These are phyloP conservation scores for Neocatenulostroma microsporum DNA, from an alignment of 2,329 filamentous ascomycete species.

Conservation along the genomic window DNA sequence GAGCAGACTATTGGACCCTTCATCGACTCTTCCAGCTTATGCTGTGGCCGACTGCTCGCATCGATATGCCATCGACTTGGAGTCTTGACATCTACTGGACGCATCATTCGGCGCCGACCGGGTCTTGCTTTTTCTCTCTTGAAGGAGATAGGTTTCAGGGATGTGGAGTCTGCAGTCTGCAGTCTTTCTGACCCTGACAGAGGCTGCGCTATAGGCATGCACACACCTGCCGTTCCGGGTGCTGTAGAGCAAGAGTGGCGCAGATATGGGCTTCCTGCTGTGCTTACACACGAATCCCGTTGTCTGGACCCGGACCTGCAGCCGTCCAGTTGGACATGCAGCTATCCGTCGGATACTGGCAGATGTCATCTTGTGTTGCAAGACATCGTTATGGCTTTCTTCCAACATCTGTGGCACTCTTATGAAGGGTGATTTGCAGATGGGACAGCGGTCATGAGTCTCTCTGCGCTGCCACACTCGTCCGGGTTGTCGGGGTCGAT, in stretches of 20 bases:
- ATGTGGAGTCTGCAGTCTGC: slow-evolving; percentile 3
- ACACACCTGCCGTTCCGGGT: slow-evolving; percentile 9
- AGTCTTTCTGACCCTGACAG: slow-evolving; percentile 10
- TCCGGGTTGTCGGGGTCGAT: slow-evolving; percentile 1
- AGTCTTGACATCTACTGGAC: slow-evolving; percentile 13
- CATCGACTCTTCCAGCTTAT: slow-evolving; percentile 10
- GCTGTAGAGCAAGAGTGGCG: slow-evolving; percentile 11
- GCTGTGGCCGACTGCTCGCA: slow-evolving; percentile 11
- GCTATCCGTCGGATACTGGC: slow-evolving; percentile 11
- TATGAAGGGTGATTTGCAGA: not conserved
- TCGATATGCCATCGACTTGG: slow-evolving; percentile 4
- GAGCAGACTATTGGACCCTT: slow-evolving; percentile 20
- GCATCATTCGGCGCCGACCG: not conserved
- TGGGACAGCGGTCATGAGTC: not conserved
- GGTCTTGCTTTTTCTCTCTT: slow-evolving; percentile 7
- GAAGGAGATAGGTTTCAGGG: slow-evolving; percentile 8
- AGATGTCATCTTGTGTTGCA: slow-evolving; percentile 11
- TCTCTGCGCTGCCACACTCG: slow-evolving; percentile 1
- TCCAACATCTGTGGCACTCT: no score
- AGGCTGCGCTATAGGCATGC: slow-evolving; percentile 15
- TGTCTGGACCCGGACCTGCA: slow-evolving; percentile 13
- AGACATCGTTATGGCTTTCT: not conserved
- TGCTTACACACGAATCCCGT: slow-evolving; percentile 6
- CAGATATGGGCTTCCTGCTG: slow-evolving; percentile 10
- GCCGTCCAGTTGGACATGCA: slow-evolving; percentile 14